These are phyloP conservation scores for Exophiala xenobiotica DNA, from an alignment of 2,329 filamentous ascomycete genomes.

Conservation along the genomic window DNA sequence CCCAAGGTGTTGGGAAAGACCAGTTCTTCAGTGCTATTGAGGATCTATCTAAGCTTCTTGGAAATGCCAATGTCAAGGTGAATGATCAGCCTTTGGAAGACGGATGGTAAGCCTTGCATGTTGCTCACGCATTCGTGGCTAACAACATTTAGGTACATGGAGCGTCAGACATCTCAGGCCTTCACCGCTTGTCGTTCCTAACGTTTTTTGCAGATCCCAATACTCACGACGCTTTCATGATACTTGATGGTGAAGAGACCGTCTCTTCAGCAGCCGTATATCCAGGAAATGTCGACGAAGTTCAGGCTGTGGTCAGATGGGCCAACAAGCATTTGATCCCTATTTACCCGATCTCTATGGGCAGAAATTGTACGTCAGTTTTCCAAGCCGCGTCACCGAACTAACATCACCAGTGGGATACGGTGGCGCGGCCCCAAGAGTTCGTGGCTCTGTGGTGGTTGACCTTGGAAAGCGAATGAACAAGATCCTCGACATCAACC, in stretches of 20 bases:
- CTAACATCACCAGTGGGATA: slow-evolving; percentile 38
- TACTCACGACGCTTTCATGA: slow-evolving; percentile 44
- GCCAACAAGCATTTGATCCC: slow-evolving; percentile 37
- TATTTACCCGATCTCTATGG: slow-evolving; percentile 37
- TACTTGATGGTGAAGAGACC: slow-evolving; percentile 44
- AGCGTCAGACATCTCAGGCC: neutral
- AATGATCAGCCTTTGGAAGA: slow-evolving; percentile 28
- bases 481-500: slow-evolving; percentile 35
- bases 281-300: slow-evolving; percentile 35
- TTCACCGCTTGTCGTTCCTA: neutral
- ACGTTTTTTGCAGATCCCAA: slow-evolving; percentile 28
- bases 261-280: slow-evolving; percentile 45
- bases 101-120: slow-evolving; percentile 37
- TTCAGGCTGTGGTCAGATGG: slow-evolving; percentile 33
- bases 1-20: slow-evolving; percentile 10
- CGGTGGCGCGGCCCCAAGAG: slow-evolving; percentile 49
- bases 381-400: neutral
- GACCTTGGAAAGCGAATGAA: slow-evolving; percentile 40
- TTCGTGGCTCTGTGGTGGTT: slow-evolving; percentile 46
- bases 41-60: slow-evolving; percentile 12
- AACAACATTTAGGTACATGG: neutral
- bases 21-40: slow-evolving; percentile 16
- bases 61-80: slow-evolving; percentile 12
- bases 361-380: slow-evolving; percentile 38
- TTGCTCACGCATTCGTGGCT: neutral